These are phyloP conservation scores for Pichia sp. DNA, from an alignment of 1,139 yeast species.

Conservation along the genomic window DNA sequence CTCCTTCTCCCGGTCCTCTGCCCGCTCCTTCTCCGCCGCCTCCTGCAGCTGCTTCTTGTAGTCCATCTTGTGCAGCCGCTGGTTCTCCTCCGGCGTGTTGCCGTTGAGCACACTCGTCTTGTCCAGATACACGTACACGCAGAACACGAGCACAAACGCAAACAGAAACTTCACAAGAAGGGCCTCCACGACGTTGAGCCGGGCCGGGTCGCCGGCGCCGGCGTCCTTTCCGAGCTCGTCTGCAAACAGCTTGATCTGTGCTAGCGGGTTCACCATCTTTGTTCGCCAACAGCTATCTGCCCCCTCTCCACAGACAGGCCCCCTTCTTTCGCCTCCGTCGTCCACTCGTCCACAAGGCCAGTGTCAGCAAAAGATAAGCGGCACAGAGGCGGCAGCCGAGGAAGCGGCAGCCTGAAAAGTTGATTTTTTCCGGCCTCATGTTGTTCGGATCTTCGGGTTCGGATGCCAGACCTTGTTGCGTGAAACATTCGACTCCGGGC, in stretches of 20 bases:
- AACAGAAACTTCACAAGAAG: conserved; percentile 24
- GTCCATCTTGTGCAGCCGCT: conserved; percentile 5
- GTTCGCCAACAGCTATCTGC: too few species aligned
- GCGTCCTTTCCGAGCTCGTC: conserved; percentile 14
- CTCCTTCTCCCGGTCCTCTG: background rate
- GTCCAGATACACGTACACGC: conserved; percentile 24
- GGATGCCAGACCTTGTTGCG: too few species aligned
- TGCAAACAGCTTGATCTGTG: conserved; percentile 17
- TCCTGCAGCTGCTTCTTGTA: background rate
- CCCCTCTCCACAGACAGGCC: too few species aligned
- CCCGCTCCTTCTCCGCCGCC: background rate
- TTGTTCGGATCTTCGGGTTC: too few species aligned
- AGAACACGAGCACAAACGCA: conserved; percentile 22
- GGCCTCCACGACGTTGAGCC: conserved; percentile 18
- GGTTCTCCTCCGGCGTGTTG: conserved; percentile 23
- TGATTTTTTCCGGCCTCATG: too few species aligned
- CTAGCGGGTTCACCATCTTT: conserved; percentile 20
- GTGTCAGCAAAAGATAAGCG: too few species aligned
- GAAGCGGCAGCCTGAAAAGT: too few species aligned
- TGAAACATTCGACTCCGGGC: too few species aligned
- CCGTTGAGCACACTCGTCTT: conserved; percentile 22
- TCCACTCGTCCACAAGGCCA: too few species aligned
- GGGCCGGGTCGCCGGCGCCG: conserved; percentile 5
- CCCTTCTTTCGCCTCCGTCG: too few species aligned
- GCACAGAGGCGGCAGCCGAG: too few species aligned